Percentiles rank a stretch among this genome's conserved stretches.
Conservation (phyloP, 2,329 filamentous ascomycete species). For the Trichoderma endophyticum region DNA sequence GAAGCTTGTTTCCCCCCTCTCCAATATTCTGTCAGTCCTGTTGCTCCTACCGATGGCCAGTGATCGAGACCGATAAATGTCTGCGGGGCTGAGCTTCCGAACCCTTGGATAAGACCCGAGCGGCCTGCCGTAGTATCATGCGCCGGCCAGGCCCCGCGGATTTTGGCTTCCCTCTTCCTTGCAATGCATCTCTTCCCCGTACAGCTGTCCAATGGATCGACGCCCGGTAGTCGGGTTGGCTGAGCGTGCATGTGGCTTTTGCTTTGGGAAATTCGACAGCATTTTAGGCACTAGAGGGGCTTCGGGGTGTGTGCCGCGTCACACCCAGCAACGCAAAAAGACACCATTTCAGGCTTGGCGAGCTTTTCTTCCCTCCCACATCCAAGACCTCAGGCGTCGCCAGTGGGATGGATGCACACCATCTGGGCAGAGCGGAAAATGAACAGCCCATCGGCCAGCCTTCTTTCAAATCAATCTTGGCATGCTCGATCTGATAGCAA, state of each 20-base stretch:
- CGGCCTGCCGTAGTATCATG: conserved; percentile 10
- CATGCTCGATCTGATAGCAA: conserved; percentile 4
- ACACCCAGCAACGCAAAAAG: conserved; percentile 11
- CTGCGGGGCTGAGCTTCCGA: conserved; percentile 5
- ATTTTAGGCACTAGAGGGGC: background rate
- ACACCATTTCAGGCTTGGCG: conserved; percentile 14
- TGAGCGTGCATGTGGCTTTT: background rate
- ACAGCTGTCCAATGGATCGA: background rate
- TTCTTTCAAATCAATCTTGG: background rate
- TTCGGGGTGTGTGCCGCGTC: background rate
- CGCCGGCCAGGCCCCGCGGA: background rate
- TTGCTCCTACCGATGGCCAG: background rate
- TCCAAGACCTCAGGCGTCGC: background rate
- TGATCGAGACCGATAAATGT: conserved; percentile 1
- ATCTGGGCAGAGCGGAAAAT: background rate
- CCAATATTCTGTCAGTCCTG: background rate
- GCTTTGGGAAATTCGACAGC: background rate
- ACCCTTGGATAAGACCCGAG: conserved; percentile 2
- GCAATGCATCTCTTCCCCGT: background rate
- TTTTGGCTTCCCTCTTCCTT: background rate
- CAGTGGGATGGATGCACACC: background rate
- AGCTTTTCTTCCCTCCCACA: background rate
- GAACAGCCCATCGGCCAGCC: background rate
- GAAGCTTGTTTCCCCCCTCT: background rate
- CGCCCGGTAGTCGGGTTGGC: background rate